Percentiles rank a stretch among this genome's conserved stretches.
Conservation (phyloP, 1,284 basidiomycete genomes). For the Microbotryum lychnidis-dioicae region DNA sequence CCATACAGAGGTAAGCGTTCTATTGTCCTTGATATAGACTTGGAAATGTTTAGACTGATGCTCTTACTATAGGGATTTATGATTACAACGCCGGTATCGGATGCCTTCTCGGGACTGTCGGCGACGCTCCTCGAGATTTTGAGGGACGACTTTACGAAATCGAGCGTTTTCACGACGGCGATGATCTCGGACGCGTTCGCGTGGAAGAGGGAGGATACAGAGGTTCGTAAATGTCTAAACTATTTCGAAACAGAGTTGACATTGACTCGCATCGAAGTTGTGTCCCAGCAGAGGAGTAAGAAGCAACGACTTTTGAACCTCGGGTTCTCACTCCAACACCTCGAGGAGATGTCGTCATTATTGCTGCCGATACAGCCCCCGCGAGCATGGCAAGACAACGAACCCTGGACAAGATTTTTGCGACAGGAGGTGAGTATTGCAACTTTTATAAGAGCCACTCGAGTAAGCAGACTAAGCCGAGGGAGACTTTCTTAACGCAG, state of each 20-base stretch:
- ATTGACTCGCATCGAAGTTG: conserved; percentile 1
- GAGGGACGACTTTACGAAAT: conserved; percentile 25
- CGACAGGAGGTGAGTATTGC: conserved; percentile 17
- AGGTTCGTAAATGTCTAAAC: neutral
- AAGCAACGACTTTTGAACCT: conserved; percentile 18
- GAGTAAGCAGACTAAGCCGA: neutral
- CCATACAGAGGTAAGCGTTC: conserved; percentile 15
- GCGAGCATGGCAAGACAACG: neutral
- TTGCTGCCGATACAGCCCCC: conserved; percentile 25
- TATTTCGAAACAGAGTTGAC: neutral
- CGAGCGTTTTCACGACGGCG: conserved; percentile 16
- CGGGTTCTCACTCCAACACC: conserved; percentile 7
- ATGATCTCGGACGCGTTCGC: conserved; percentile 5
- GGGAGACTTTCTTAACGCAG: neutral
- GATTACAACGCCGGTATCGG: conserved; percentile 10
- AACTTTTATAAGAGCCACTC: neutral
- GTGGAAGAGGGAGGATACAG: conserved; percentile 19
- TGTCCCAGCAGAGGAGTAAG: neutral
- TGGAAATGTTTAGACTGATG: no score
- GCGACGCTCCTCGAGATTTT: conserved; percentile 18
- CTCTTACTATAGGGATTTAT: conserved; percentile 18
- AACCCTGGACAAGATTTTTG: conserved; percentile 12
- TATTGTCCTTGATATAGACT: no score
- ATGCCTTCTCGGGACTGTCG: conserved; percentile 23
- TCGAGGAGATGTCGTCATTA: conserved; percentile 20